Evolutionary conservation across 108 stramenopile species (phyloP), one percentile per base, ranked within the genome.

Genomic region (Pseudonitzschia delicatissima): DNA sequence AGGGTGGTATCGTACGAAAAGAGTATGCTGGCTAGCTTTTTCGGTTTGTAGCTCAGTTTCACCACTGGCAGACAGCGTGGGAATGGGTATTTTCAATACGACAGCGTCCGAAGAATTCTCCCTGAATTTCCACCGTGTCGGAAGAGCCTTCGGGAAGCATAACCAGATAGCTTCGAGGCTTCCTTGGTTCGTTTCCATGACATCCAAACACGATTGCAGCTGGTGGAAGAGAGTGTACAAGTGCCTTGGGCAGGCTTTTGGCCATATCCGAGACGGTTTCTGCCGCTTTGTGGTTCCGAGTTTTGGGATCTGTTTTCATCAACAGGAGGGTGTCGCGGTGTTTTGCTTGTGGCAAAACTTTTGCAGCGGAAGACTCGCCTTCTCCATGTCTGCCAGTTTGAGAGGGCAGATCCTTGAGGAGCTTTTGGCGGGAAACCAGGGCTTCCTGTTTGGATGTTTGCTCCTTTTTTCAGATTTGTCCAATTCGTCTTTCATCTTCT

Each of bases 141-240:
- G n/a, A n/a, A n/a, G n/a, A n/a, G n/a, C n/a, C n/a, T n/a, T n/a
- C n/a, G n/a, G n/a, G n/a, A n/a, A n/a, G n/a, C 47, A 17, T 63
- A 32, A 4, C 61, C 25, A 6, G 15, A 4, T 15, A 27, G 3
- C 4, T 52, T n/a, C 32, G 42, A 6, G 1, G 31, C 15, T 34
- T 7, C 5, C 64, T 42, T 34, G 51, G 31, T 31, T 49, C 32
- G 55, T 40, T 18, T 36, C 62, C 52, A 71, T 37, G 13, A 32
- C 69, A 67, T 91, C 86, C 40, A 86, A 69, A 67, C 79, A 81
- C 1, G 73, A 76, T 21, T 74, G 74, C 53, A 93, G 65, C 50
- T 86, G 83, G 29, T 82, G 71, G 68, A 78, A 90, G 37, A 93
- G 45, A 2, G 79, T 85, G 60, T 93, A 93, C 21, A 93, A 70